Conservation (phyloP, 148 eudicot genomes). For the Silene latifolia region DNA sequence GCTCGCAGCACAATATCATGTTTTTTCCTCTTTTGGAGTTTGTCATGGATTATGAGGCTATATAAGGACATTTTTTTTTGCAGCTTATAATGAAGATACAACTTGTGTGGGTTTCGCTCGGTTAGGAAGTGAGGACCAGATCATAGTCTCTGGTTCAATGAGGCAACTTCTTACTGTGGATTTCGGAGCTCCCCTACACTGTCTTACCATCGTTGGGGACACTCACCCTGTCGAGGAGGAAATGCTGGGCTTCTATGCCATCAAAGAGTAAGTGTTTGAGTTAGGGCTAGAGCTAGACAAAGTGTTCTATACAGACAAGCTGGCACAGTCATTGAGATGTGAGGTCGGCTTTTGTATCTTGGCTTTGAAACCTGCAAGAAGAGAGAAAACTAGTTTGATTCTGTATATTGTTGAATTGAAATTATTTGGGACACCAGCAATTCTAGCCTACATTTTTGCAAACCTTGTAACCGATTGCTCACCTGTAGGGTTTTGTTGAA, state of each 20-base stretch:
- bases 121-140: constrained; percentile 76
- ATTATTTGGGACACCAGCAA: too few relatives aligned
- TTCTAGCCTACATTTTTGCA: too few relatives aligned
- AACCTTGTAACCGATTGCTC: too few relatives aligned
- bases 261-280: constrained; percentile 12
- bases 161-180: constrained; percentile 53
- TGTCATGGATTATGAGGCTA: not conserved
- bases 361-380: not conserved
- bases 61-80: constrained; percentile 5
- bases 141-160: constrained; percentile 69
- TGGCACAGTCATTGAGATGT: not conserved
- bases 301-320: not conserved
- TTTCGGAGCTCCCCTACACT: constrained; percentile 83
- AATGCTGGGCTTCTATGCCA: constrained; percentile 59
- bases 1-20: not conserved
- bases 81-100: constrained; percentile 68
- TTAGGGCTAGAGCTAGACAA: not conserved
- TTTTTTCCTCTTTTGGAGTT: not conserved
- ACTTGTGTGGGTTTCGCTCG: constrained; percentile 83
- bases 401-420: too few relatives aligned
- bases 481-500: too few relatives aligned
- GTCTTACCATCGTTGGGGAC: constrained; percentile 67
- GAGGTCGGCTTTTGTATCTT: not conserved
- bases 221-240: constrained; percentile 84
- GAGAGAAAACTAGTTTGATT: too few relatives aligned